Base-by-base conservation (phyloP, 805 yeast species). In the Starmerella gropengiesseri region DNA sequence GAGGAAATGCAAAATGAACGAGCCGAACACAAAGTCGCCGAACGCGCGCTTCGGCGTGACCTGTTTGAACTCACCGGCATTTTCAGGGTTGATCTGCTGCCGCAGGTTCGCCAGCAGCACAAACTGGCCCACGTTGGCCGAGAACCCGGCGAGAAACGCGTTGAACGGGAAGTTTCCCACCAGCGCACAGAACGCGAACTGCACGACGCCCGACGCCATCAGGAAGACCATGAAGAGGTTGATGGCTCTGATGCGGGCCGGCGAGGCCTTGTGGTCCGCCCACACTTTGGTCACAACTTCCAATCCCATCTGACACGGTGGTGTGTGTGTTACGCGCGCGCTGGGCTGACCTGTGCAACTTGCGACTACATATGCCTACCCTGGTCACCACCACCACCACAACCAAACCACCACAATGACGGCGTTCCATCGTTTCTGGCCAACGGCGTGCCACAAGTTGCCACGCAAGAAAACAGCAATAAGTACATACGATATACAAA, bases 151-250 rank as follows among this genome's bases (percentile, higher is more conserved):
- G 46, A 91, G 70, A 59, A 91, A 91, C 19, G 95, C 97, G 64
- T 91, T 91, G 73, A 91, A 91, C 14, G 99, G 99, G 52, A 81
- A 91, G 55, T 75, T 84, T 28, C 96, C 94, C 35, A 86, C 75
- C 12, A 85, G 47, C 31, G 78, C 53, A 51, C 82, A 81, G 61
- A 86, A 89, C 4, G 69, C 64, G 58, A 86, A 85, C 63, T 91
- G 97, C 22, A 82, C 61, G 1, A 73, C 64, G 1, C 94, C 98
- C 46, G 84, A 66, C 0, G 67, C 62, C 14, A 89, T 87, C 45
- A 89, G 63, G 52, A 82, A 86, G 20, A 61, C 73, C 56, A 89
- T 69, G 57, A 87, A 91, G 12, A 70, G 53, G 60, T 91, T 97
- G 51, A 89, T 80, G 40, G 85, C 67, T 60, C 75, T 71, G 44